A percentile compares a stretch with the other conserved stretches of the same genome.
phyloP scores from a whole-genome alignment of 192 early-diverging fungal species.

The Gaertneriomyces semiglobifer region DNA sequence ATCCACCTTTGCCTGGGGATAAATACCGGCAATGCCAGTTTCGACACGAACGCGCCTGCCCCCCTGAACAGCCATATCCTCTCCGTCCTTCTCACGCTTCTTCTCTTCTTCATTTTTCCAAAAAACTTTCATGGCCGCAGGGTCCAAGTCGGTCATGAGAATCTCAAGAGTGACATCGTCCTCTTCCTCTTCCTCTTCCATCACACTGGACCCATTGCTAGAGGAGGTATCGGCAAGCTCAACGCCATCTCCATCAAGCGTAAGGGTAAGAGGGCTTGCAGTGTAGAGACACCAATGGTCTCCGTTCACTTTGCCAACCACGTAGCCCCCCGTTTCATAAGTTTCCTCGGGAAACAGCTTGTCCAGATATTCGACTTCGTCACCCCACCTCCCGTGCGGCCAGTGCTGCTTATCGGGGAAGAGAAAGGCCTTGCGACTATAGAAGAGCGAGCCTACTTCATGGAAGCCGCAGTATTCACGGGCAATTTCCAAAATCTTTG shows the following conservation, averaged over 20 bases:
- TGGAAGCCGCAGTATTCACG: conserved; percentile 56
- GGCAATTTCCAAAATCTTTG: conserved; percentile 82
- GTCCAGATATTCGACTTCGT: conserved; percentile 73
- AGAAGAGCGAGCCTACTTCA: conserved; percentile 80
- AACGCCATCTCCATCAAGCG: conserved; percentile 46
- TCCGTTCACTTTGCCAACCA: conserved; percentile 87
- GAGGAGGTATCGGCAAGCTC: conserved; percentile 23
- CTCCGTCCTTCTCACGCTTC: conserved; percentile 49
- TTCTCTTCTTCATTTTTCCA: conserved; percentile 58
- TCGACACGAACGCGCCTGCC: conserved; percentile 47
- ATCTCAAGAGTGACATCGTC: conserved; percentile 95
- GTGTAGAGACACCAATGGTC: conserved; percentile 97
- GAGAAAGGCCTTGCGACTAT: conserved; percentile 95
- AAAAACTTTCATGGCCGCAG: conserved; percentile 74
- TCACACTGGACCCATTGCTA: conserved; percentile 23
- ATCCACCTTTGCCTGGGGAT: conserved; percentile 78
- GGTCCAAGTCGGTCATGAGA: conserved; percentile 89
- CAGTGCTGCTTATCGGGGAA: conserved; percentile 87
- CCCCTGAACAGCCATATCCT: conserved; percentile 36
- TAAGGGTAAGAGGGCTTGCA: conserved; percentile 60
- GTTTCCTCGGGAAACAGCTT: conserved; percentile 38
- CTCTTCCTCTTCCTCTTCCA: conserved; percentile 38
- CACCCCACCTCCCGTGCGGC: conserved; percentile 88
- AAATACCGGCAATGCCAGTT: conserved; percentile 78
- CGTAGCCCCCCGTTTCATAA: conserved; percentile 72